Evolutionary conservation across 345 rosid genomes (phyloP), one percentile per base, ranked within the genome.

Genomic region (Nephelium lappaceum): DNA sequence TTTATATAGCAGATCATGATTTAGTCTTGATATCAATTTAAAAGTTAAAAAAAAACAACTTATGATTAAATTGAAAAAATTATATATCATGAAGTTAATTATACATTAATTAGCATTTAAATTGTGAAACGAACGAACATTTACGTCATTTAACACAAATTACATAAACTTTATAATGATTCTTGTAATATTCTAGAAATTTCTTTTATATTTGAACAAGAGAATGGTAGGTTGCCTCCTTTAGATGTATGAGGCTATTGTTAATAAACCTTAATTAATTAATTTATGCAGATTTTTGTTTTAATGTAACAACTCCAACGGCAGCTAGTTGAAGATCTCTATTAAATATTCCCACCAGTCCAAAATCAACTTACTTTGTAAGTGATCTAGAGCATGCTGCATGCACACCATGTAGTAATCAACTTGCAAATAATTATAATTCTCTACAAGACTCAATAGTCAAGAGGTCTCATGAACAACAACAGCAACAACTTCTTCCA

Each of bases 301-400:
- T 57, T 47, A 58, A 78, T 63, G 43, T 61, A 71, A 31, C 64
- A 12, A 47, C 71, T 6, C 64, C 71, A 23, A 63, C 51, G 8
- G 47, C 41, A 27, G 8, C 31, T 8, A 65, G 47, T 41, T 65
- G 11, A 9, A 25, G 42, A 27, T 14, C 16, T 42, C 42, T 25
- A 15, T 27, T 24, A 71, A 3, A 51, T 6, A 24, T 16, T 14
- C 18, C 60, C 62, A 25, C 16, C 42, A 16, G 9, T 71, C 16
- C 4, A 25, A 10, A 71, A 15, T 18, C 18, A 41, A 71, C 42
- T 51, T 45, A 45, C 11, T 6, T 70, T 15, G 36, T 42, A 21
- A 18, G 5, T 42, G 36, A 16, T 25, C 12, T 51, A 71, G 41
- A 15, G 61, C 74, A 0, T 51, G 62, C 62, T 8, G 61, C 74